phyloP scores from a whole-genome alignment of 78 protist species.

The Monocercomonoides exilis region DNA sequence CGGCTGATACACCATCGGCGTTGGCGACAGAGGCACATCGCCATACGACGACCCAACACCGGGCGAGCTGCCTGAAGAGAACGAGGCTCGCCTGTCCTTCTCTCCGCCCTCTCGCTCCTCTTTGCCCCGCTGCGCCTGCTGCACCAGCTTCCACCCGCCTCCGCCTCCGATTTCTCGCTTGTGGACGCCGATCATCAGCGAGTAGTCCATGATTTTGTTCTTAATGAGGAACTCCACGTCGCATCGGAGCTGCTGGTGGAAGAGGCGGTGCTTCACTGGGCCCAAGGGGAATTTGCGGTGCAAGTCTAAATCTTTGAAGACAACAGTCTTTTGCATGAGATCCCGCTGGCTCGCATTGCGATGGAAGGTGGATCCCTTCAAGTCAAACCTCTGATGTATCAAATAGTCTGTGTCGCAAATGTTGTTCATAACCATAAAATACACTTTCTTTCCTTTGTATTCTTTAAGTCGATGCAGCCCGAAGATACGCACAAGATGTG shows the following conservation, averaged over 20 bases:
- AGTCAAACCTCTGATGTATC: slow-evolving; percentile 64
- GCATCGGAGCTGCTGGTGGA: slow-evolving; percentile 25
- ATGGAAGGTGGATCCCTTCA: slow-evolving; percentile 58
- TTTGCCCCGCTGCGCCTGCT: slow-evolving; percentile 16
- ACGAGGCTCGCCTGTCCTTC: no score
- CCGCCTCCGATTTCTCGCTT: neutral
- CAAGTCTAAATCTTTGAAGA: neutral
- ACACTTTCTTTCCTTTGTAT: slow-evolving; percentile 38
- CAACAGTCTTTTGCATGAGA: neutral
- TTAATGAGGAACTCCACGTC: slow-evolving; percentile 34
- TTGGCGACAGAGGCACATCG: neutral
- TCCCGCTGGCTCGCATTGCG: neutral
- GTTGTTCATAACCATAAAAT: slow-evolving; percentile 78
- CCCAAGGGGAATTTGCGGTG: slow-evolving; percentile 19
- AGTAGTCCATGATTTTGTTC: slow-evolving; percentile 58
- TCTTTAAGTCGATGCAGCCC: slow-evolving; percentile 63
- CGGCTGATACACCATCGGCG: neutral
- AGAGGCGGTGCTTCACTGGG: neutral
- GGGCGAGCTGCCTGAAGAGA: no score
- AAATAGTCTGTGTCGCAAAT: slow-evolving; percentile 51
- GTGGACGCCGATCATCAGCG: slow-evolving; percentile 49
- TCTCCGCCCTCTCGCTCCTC: neutral
- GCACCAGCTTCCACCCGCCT: slow-evolving; percentile 1
- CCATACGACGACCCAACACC: neutral
- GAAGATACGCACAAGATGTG: slow-evolving; percentile 67